These are phyloP conservation scores for Cladosporium sphaerospermum DNA, from an alignment of 2,329 filamentous ascomycete genomes.

Conservation along the genomic window DNA sequence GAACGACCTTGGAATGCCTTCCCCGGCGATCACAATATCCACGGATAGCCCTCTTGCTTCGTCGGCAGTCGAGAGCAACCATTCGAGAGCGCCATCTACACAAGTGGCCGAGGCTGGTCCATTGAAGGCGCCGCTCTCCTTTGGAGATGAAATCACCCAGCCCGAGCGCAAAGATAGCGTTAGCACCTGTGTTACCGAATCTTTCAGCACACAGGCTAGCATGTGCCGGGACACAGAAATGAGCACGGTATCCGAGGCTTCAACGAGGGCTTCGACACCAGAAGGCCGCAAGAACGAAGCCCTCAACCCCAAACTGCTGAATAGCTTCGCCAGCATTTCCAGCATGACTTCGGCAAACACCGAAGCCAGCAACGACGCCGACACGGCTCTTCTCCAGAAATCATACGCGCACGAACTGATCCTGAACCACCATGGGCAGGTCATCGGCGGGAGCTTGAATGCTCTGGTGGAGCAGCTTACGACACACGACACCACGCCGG, in stretches of 20 bases:
- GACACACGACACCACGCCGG: conserved; percentile 85
- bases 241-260: conserved; percentile 73
- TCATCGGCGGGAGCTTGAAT: conserved; percentile 84
- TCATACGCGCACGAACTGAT: conserved; percentile 88
- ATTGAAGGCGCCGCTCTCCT: conserved; percentile 12
- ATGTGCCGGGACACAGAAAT: conserved; percentile 68
- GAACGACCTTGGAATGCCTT: conserved; percentile 8
- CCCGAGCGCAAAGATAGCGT: conserved; percentile 56
- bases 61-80: not conserved
- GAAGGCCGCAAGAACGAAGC: conserved; percentile 53
- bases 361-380: conserved; percentile 73
- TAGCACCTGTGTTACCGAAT: conserved; percentile 69
- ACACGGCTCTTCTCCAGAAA: conserved; percentile 80
- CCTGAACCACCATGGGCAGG: conserved; percentile 87
- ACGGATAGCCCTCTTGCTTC: not conserved
- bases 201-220: conserved; percentile 70
- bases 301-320: conserved; percentile 48
- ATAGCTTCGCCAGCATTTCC: conserved; percentile 60
- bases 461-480: conserved; percentile 93
- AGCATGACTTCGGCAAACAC: conserved; percentile 58
- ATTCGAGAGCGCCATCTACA: not conserved
- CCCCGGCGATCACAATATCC: conserved; percentile 6
- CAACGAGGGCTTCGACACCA: conserved; percentile 82
- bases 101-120: conserved; percentile 1
- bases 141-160: conserved; percentile 13